Conservation (phyloP, 2,329 filamentous ascomycete species). For the Beauveria rudraprayagi region DNA sequence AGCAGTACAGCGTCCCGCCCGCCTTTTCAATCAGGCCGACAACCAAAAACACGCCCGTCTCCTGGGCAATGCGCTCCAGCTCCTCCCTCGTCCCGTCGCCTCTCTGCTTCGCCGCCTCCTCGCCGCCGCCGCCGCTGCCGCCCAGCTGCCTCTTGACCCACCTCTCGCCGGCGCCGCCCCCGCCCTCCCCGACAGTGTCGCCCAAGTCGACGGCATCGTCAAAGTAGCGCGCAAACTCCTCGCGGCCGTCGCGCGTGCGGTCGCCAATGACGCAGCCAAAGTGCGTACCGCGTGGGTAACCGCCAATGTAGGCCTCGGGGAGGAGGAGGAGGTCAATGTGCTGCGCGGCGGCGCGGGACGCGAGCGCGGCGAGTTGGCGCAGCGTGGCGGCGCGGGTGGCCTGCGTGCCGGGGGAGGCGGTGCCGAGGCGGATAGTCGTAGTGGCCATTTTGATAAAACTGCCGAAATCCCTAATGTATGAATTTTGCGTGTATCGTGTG, state of each 20-base stretch:
- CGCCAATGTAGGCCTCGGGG: constrained; percentile 86
- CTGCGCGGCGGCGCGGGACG: constrained; percentile 50
- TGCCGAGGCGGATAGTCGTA: constrained; percentile 42
- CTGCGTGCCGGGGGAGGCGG: constrained; percentile 46
- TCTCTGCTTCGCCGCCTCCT: constrained; percentile 30
- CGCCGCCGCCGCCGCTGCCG: background rate
- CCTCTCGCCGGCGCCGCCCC: constrained; percentile 59
- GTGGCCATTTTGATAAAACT: constrained; percentile 12
- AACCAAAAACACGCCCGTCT: constrained; percentile 76
- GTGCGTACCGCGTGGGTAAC: constrained; percentile 73
- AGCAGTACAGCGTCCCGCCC: constrained; percentile 78
- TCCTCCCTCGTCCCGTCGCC: constrained; percentile 64
- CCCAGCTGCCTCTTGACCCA: constrained; percentile 59
- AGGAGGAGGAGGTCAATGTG: constrained; percentile 68
- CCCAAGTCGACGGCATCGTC: constrained; percentile 73
- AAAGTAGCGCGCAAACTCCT: constrained; percentile 79
- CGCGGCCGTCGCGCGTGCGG: constrained; percentile 60
- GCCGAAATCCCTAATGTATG: background rate
- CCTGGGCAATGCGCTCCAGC: constrained; percentile 65
- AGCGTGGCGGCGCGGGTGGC: constrained; percentile 53
- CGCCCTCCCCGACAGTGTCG: constrained; percentile 53
- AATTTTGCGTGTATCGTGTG: background rate
- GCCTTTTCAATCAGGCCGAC: constrained; percentile 71
- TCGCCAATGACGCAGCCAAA: constrained; percentile 71
- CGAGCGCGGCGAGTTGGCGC: constrained; percentile 53